Evolutionary conservation across 2,329 filamentous ascomycete species (phyloP).

Genomic region (Zymoseptoria crescenta): DNA sequence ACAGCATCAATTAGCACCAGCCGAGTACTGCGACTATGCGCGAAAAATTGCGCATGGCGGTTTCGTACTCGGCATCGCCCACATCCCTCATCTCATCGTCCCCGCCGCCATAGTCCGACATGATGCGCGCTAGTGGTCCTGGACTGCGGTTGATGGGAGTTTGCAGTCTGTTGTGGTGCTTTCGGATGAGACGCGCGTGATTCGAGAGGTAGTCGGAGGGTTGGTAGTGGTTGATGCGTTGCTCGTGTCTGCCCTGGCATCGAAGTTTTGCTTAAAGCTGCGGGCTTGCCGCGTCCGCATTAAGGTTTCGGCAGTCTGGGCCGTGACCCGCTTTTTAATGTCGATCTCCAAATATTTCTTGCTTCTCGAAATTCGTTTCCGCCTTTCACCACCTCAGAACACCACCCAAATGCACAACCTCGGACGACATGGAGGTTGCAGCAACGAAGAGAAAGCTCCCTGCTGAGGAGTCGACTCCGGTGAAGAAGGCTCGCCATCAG

Average conservation of each 20-base stretch:
- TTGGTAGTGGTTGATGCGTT: background rate
- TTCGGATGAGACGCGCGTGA: background rate
- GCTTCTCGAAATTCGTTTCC: background rate
- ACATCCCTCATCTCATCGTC: slow-evolving; percentile 32
- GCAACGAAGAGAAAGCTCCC: slow-evolving; percentile 9
- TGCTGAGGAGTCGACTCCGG: slow-evolving; percentile 1
- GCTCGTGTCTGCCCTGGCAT: too few species aligned
- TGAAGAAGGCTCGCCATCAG: slow-evolving; percentile 9
- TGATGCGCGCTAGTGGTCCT: slow-evolving; percentile 15
- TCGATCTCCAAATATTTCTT: background rate
- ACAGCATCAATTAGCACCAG: slow-evolving; percentile 1
- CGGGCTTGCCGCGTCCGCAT: too few species aligned
- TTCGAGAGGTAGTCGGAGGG: background rate
- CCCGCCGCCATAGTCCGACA: slow-evolving; percentile 42
- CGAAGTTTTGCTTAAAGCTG: too few species aligned
- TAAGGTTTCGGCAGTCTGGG: background rate
- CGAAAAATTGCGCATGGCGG: background rate
- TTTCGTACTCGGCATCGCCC: slow-evolving; percentile 26
- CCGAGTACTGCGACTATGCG: background rate
- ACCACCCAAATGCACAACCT: background rate
- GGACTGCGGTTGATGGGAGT: background rate
- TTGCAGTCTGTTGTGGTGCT: background rate
- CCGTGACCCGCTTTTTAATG: background rate
- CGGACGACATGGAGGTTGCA: background rate
- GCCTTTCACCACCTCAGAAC: background rate